Evolutionary conservation across 257 asterid species (phyloP).

Genomic region (Solanum gandarillasii): DNA sequence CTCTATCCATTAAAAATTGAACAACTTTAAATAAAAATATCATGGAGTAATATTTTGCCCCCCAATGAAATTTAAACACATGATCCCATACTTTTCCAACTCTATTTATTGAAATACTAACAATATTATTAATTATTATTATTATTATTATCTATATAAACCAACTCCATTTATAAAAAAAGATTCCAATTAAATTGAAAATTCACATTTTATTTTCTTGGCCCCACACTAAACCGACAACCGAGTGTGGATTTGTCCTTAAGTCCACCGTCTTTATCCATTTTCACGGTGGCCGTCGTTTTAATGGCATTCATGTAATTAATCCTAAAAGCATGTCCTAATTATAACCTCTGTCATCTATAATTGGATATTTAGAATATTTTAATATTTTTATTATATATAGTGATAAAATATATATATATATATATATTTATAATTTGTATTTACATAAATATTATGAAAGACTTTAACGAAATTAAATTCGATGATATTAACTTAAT

Average conservation of each 20-base stretch:
- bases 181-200: background rate
- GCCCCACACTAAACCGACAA: constrained; percentile 11
- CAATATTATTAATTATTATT: background rate
- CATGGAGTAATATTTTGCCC: background rate
- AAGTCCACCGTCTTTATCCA: constrained; percentile 12
- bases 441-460: no score
- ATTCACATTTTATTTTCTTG: background rate
- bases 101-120: background rate
- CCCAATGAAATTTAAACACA: background rate
- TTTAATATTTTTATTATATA: no score
- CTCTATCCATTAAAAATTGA: no score
- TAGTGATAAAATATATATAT: no score
- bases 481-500: no score
- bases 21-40: no score
- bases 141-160: background rate
- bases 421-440: no score
- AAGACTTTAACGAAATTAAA: no score
- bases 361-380: no score
- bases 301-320: constrained; percentile 21
- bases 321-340: background rate
- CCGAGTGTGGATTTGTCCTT: background rate
- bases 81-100: background rate
- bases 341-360: background rate
- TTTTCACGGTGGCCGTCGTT: background rate
- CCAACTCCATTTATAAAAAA: background rate